phyloP scores from a whole-genome alignment of 1,139 yeast species.

The Suhomyces maxii region DNA sequence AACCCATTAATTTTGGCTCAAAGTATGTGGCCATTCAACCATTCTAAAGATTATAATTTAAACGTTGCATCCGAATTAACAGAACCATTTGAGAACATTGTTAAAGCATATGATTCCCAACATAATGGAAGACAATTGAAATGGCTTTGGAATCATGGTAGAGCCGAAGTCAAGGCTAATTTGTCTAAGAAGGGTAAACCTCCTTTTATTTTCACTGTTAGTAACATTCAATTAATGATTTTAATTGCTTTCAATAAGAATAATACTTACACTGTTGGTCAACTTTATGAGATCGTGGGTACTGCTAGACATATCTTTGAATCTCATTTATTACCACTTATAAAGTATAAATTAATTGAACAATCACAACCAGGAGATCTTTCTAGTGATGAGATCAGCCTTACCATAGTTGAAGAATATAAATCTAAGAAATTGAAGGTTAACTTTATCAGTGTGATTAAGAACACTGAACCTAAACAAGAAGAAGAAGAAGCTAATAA shows the following conservation, averaged over 20 bases:
- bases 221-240: slow-evolving; percentile 85
- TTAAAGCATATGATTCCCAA: slow-evolving; percentile 66
- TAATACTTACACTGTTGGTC: slow-evolving; percentile 57
- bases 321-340: slow-evolving; percentile 74
- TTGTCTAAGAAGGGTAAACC: slow-evolving; percentile 80
- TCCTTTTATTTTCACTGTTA: slow-evolving; percentile 78
- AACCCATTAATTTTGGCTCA: slow-evolving; percentile 81
- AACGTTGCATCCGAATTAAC: slow-evolving; percentile 55
- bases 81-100: slow-evolving; percentile 65
- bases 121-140: slow-evolving; percentile 88
- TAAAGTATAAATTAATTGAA: slow-evolving; percentile 72
- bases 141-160: slow-evolving; percentile 96
- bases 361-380: slow-evolving; percentile 60
- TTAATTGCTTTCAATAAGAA: slow-evolving; percentile 74
- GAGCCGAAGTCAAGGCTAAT: slow-evolving; percentile 91
- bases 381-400: slow-evolving; percentile 55
- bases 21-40: slow-evolving; percentile 82
- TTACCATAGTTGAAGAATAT: slow-evolving; percentile 77
- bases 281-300: slow-evolving; percentile 68
- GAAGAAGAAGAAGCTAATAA: slow-evolving; percentile 82
- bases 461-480: slow-evolving; percentile 63
- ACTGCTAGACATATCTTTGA: slow-evolving; percentile 66
- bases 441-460: slow-evolving; percentile 81
- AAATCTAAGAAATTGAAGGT: slow-evolving; percentile 82
- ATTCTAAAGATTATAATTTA: slow-evolving; percentile 43